A percentile compares a stretch with the other conserved stretches of the same genome.
Conservation (phyloP, 2,329 filamentous ascomycete genomes). For the Leptoxyphium fumago region DNA sequence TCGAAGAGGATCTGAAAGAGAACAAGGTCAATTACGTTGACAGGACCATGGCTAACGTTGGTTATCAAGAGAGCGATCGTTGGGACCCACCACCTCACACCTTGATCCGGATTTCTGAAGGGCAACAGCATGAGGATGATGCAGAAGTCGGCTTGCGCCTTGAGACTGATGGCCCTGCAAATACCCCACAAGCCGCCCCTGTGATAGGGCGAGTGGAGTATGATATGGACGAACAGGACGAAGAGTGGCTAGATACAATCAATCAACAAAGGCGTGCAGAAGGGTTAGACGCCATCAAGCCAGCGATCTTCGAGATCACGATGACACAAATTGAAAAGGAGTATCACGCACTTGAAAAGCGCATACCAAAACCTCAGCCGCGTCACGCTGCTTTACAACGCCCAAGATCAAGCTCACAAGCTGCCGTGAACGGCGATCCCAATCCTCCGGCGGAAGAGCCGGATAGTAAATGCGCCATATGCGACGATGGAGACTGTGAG, state of each 20-base stretch:
- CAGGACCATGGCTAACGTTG: conserved; percentile 88
- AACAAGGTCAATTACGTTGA: conserved; percentile 78
- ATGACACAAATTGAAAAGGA: conserved; percentile 99
- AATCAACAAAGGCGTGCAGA: conserved; percentile 63
- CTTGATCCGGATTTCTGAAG: conserved; percentile 49
- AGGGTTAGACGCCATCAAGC: conserved; percentile 69
- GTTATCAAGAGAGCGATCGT: conserved; percentile 88
- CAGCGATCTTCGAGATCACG: conserved; percentile 90
- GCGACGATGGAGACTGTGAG: conserved; percentile 97
- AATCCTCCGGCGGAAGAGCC: conserved; percentile 73
- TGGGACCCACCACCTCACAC: conserved; percentile 64
- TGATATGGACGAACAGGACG: conserved; percentile 98
- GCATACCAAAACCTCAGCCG: conserved; percentile 91
- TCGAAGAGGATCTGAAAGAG: conserved; percentile 72
- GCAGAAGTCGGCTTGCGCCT: conserved; percentile 36
- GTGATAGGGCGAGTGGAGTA: conserved; percentile 77
- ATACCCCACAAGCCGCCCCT: conserved; percentile 36
- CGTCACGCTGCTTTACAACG: conserved; percentile 91
- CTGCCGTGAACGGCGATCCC: conserved; percentile 87
- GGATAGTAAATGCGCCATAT: conserved; percentile 94
- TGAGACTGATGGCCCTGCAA: conserved; percentile 41
- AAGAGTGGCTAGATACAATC: conserved; percentile 80
- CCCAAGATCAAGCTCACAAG: conserved; percentile 82
- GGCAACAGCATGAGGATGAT: conserved; percentile 48
- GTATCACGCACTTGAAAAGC: conserved; percentile 90